These are phyloP conservation scores for Eucalyptus marginata DNA, from an alignment of 345 rosid genomes.

Conservation along the genomic window DNA sequence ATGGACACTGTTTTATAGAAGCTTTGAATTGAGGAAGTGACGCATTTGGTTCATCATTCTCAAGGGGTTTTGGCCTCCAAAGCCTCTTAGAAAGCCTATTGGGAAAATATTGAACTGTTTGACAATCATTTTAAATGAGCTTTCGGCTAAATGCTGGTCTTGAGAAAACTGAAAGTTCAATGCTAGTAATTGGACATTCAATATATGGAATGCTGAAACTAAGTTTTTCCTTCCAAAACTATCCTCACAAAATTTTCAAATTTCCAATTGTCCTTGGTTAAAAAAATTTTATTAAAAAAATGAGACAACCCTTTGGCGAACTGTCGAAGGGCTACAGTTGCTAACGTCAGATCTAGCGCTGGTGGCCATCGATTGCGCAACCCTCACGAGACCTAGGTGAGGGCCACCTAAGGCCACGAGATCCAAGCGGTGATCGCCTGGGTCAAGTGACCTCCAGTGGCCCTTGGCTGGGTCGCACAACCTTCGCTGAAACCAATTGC, in stretches of 20 bases:
- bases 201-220: fast-evolving
- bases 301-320: fast-evolving
- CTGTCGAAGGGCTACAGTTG: fast-evolving
- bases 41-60: background rate
- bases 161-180: fast-evolving
- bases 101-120: fast-evolving
- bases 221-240: too few species aligned
- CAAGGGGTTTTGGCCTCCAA: too few species aligned
- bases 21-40: background rate
- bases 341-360: fast-evolving
- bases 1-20: background rate
- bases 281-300: too few species aligned
- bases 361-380: fast-evolving
- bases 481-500: fast-evolving
- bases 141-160: too few species aligned
- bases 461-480: fast-evolving
- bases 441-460: too few species aligned
- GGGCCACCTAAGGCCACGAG: fast-evolving
- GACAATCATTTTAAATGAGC: fast-evolving
- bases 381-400: fast-evolving
- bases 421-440: fast-evolving
- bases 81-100: fast-evolving
- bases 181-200: too few species aligned
- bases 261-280: too few species aligned
- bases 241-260: too few species aligned